These are phyloP conservation scores for Myxozyma melibiosi DNA, from an alignment of 805 yeast genomes.

Conservation along the genomic window DNA sequence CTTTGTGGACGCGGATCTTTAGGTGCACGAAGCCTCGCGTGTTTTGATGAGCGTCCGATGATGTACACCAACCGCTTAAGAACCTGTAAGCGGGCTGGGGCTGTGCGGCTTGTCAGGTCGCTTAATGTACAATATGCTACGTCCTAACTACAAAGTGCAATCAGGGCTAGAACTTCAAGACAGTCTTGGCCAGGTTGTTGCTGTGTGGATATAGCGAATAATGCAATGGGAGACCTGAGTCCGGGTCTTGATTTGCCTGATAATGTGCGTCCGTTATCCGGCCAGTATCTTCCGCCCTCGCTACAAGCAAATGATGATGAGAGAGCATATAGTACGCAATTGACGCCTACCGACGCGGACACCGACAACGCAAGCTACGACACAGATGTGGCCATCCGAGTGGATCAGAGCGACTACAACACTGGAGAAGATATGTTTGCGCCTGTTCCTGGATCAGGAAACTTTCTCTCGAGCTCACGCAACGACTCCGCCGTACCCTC, in stretches of 20 bases:
- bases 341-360: background rate
- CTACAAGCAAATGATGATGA: background rate
- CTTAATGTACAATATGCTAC: too few species aligned
- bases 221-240: conserved; percentile 18
- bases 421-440: too few species aligned
- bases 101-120: background rate
- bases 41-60: too few species aligned
- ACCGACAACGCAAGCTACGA: background rate
- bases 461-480: too few species aligned
- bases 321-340: too few species aligned
- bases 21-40: background rate
- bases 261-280: conserved; percentile 17
- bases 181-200: too few species aligned
- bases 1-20: background rate
- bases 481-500: too few species aligned
- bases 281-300: conserved; percentile 20
- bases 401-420: too few species aligned
- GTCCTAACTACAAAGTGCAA: too few species aligned
- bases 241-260: conserved; percentile 26
- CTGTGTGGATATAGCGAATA: background rate
- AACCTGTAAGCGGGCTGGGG: background rate
- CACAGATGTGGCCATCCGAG: background rate
- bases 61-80: background rate
- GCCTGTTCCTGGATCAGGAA: too few species aligned
- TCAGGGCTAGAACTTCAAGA: too few species aligned